Base-by-base conservation (phyloP, 768 basidiomycete species). In the Phylloporus sp. region DNA sequence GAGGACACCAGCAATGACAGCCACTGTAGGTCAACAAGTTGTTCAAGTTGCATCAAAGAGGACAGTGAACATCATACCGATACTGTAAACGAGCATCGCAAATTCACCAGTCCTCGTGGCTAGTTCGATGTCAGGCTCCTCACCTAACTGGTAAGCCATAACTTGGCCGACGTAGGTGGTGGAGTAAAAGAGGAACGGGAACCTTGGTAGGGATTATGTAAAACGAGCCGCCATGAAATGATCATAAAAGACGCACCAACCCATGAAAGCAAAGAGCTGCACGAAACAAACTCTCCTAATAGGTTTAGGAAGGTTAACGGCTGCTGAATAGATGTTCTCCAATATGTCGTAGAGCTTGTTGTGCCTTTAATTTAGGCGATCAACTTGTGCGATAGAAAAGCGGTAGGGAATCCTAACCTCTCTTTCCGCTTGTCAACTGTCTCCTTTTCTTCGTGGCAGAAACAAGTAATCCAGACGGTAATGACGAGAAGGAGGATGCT, bases 241-340 rank as follows among this genome's bases (percentile, higher is more conserved):
- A 49, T 20, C 32, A 24, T 16, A 43, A 40, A 39, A 11, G 22
- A 71, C 82, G 26, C 59, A 87, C 91, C 95, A 97, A 58, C 91
- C 93, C 91, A 95, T 95, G 67, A 95, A 97, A 2, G 95, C 94
- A 65, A 91, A 95, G 16, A 97, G 70, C 63, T 97, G 95, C 4
- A 97, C 94, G 62, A 86, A 84, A 66, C 95, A 97, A 11, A 97
- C 95, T 24, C 90, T 80, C 45, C 84, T 82, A 39, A 97, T 85
- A 12, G 92, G 86, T 56, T 80, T 82, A 0, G 95, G 95, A 40
- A 97, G 79, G 43, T 82, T 84, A 38, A 80, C 63, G 10, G 91
- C 74, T 5, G 94, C 86, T 27, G 67, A 75, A 57, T 81, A 80
- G 38, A 97, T 97, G 59, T 89, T 93, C 39, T 79, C 72, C 35